phyloP scores from a whole-genome alignment of 139 green algal species.

The Prasinococcaceae sp. region DNA sequence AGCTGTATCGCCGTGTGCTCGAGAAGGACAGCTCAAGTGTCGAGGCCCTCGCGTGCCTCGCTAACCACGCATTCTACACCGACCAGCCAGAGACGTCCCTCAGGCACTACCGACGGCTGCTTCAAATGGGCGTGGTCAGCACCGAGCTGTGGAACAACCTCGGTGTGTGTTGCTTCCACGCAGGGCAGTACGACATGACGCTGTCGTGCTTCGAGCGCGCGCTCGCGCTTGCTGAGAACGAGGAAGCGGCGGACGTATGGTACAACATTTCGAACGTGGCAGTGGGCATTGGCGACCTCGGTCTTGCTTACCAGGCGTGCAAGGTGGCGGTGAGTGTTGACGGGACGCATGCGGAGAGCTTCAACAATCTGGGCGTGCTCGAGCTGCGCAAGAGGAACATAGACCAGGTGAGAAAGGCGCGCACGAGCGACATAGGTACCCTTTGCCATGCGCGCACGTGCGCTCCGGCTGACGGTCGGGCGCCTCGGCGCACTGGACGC shows the following conservation, averaged over 20 bases:
- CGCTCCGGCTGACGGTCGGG: too few relatives aligned
- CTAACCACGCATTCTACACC: constrained; percentile 58
- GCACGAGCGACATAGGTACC: too few relatives aligned
- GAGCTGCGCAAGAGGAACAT: constrained; percentile 42
- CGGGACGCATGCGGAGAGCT: constrained; percentile 46
- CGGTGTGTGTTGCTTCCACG: constrained; percentile 67
- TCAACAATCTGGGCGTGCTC: constrained; percentile 58
- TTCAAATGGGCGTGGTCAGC: constrained; percentile 52
- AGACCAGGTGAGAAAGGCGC: too few relatives aligned
- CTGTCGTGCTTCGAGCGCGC: constrained; percentile 50
- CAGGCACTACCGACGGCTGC: constrained; percentile 30
- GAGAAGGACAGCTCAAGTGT: constrained; percentile 45
- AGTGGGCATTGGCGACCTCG: constrained; percentile 55
- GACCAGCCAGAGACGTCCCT: constrained; percentile 71
- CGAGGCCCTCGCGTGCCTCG: constrained; percentile 62
- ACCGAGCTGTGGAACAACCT: constrained; percentile 68
- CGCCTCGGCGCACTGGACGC: too few relatives aligned
- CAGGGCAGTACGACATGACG: constrained; percentile 63
- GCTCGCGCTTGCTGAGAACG: constrained; percentile 12
- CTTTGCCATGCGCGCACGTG: too few relatives aligned
- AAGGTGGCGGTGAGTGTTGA: constrained; percentile 52
- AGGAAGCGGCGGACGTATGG: constrained; percentile 17
- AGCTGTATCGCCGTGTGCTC: constrained; percentile 33
- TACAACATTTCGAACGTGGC: constrained; percentile 34
- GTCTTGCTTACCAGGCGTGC: constrained; percentile 41